Percentiles rank a stretch among this genome's conserved stretches.
phyloP scores from a whole-genome alignment of 2,329 filamentous ascomycete species.

The Colletotrichum neosansevieriae region DNA sequence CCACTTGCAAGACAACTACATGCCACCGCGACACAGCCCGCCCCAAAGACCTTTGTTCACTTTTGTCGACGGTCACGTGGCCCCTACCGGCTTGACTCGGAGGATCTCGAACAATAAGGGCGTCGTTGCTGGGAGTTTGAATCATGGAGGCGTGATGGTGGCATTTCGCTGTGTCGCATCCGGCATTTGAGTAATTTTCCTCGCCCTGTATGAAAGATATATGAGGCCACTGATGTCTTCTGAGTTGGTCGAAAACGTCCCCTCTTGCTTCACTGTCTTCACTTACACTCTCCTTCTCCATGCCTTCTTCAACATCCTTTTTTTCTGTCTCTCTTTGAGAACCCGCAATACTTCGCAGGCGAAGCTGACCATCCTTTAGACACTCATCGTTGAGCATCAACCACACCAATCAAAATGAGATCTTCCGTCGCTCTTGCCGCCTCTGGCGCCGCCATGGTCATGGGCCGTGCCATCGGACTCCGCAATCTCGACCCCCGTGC shows the following conservation, averaged over 20 bases:
- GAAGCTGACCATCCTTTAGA: constrained; percentile 41
- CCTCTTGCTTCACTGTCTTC: constrained; percentile 5
- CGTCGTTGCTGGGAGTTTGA: background rate
- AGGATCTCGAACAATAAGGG: constrained; percentile 8
- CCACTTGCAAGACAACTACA: constrained; percentile 19
- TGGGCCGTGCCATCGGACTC: constrained; percentile 58
- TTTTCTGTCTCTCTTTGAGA: constrained; percentile 1
- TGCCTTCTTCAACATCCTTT: background rate
- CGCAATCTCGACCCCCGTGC: constrained; percentile 52
- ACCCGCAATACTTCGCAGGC: constrained; percentile 33
- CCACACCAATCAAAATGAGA: constrained; percentile 59
- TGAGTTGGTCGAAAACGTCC: constrained; percentile 7
- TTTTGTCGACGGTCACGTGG: constrained; percentile 19
- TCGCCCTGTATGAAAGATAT: constrained; percentile 5
- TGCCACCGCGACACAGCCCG: constrained; percentile 22
- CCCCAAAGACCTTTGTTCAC: constrained; percentile 24
- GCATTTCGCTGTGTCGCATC: background rate
- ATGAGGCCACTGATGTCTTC: constrained; percentile 14
- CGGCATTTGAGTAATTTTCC: background rate
- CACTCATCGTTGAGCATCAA: constrained; percentile 23
- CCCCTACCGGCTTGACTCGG: background rate
- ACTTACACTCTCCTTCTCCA: constrained; percentile 4
- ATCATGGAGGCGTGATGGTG: constrained; percentile 10
- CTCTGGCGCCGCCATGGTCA: constrained; percentile 59
- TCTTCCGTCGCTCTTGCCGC: constrained; percentile 59